Base-by-base conservation (phyloP, 2,329 filamentous ascomycete genomes). In the Verticillium albo-atrum region DNA sequence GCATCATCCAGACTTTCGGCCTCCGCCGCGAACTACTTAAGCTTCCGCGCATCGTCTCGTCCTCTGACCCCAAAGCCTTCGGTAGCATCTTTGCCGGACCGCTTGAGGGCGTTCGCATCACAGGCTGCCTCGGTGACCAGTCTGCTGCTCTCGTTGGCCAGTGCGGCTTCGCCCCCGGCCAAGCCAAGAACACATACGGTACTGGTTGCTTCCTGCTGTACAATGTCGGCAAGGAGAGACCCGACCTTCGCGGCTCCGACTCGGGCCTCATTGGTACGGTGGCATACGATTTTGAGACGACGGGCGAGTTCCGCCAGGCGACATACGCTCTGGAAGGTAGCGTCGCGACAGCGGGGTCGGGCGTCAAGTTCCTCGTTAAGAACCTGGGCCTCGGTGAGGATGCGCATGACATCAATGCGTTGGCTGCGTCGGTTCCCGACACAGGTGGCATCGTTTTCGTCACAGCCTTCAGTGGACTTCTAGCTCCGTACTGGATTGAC, bases 401-500 rank as follows among this genome's bases (percentile, higher is more conserved):
- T 58, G 77, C 82, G 2, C 74, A 74, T 60, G 74, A 80, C 61
- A 79, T 85, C 58, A 81, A 77, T 25, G 73, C 76, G 56, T 73
- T 86, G 32, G 83, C 82, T 30, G 74, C 76, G 67, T 79, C 76
- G 0, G 82, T 86, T 7, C 67, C 76, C 2, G 89, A 96, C 72
- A 96, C 89, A 62, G 92, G 92, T 58, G 92, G 92, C 7, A 89
- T 92, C 58, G 85, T 93, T 20, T 88, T 97, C 68, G 92, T 97
- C 61, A 96, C 92, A 3, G 92, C 92, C 1, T 97, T 97, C 72
- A 92, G 89, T 72, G 92, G 92, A 58, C 82, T 97, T 3, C 96
- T 96, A 71, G 92, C 92, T 1, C 92, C 92, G 0, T 96, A 97
- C 74, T 97, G 92, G 92, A 94, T 96, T 62, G 92, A 96, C 70